Base-by-base conservation (phyloP, 176 grass and related monocot genomes). In the Luzula sylvatica region DNA sequence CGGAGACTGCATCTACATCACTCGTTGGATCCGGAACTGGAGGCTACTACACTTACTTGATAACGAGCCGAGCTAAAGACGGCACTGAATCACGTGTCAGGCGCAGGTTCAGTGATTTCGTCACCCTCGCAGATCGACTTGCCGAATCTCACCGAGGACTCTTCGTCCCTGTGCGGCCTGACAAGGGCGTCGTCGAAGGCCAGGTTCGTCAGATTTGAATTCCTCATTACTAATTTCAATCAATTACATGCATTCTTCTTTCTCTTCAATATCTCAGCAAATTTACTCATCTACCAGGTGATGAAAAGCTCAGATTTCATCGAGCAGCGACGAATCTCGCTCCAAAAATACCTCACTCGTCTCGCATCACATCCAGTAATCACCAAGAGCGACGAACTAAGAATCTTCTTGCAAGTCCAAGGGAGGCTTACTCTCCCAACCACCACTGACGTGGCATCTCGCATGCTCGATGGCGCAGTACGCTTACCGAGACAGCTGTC, bases 221-320 rank as follows among this genome's bases (percentile, higher is more conserved):
- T 35, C 9, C 30, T 35, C 1, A 9, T n/a, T n/a, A n/a, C n/a
- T n/a, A 35, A 35, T 35, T 9, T 35, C 30, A 35, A 35, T 35
- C 9, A 35, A 35, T 35, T 9, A 7, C 30, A 35, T 35, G 9
- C 30, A 7, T 35, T 35, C 30, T 35, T 35, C 9, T 32, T 35
- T 35, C 9, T 9, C 7, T 35, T 35, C 30, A 35, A 35, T 35
- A n/a, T n/a, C n/a, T n/a, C n/a, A n/a, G n/a, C n/a, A n/a, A n/a
- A n/a, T n/a, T n/a, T n/a, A 24, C 21, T 61, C 21, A n/a, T 60
- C 41, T 15, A 16, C 22, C 59, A 64, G 81, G 92, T 98, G 71
- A 98, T 98, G 92, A 86, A 90, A 68, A 77, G 76, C 46, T 64
- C 75, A 26, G 92, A 98, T 52, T 98, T 98, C 74, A 76, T 98